A percentile compares a stretch with the other conserved stretches of the same genome.
Evolutionary conservation across 2,329 filamentous ascomycete species (phyloP).

Genomic region (Penicillium sp.): DNA sequence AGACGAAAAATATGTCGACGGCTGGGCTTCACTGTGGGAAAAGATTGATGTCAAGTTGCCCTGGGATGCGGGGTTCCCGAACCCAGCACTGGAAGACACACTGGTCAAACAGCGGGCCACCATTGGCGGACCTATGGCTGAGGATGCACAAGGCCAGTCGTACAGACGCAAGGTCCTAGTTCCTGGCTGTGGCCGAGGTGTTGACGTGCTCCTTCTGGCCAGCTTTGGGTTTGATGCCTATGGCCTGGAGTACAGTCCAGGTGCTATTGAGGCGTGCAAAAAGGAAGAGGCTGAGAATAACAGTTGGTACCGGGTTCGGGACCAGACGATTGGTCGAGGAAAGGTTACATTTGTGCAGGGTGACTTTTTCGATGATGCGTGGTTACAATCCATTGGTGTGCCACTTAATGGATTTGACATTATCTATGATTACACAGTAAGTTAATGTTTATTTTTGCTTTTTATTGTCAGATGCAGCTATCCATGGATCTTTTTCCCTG

Average conservation of each 20-base stretch:
- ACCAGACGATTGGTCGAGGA: constrained; percentile 38
- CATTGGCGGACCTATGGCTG: constrained; percentile 36
- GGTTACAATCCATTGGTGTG: constrained; percentile 37
- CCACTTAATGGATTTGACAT: constrained; percentile 45
- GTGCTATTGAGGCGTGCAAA: constrained; percentile 45
- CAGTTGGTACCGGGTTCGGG: constrained; percentile 37
- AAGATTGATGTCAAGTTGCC: constrained; percentile 51
- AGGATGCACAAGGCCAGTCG: constrained; percentile 19
- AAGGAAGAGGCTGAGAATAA: constrained; percentile 34
- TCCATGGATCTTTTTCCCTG: too few species aligned
- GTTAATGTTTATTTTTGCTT: constrained; percentile 17
- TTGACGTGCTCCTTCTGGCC: constrained; percentile 75
- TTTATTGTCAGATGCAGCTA: not conserved
- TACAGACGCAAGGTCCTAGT: constrained; percentile 64
- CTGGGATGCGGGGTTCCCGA: constrained; percentile 61
- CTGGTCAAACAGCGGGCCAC: constrained; percentile 42
- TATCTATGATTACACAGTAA: constrained; percentile 64
- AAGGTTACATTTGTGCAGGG: constrained; percentile 44
- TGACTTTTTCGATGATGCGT: constrained; percentile 48
- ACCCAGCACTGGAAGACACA: constrained; percentile 59
- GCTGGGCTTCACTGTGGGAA: constrained; percentile 60
- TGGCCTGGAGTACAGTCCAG: constrained; percentile 68
- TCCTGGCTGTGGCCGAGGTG: constrained; percentile 78
- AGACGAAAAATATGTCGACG: constrained; percentile 43
- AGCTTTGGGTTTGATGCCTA: constrained; percentile 75